phyloP scores from a whole-genome alignment of 495 filamentous ascomycete genomes.

The Alectoria sarmentosa region DNA sequence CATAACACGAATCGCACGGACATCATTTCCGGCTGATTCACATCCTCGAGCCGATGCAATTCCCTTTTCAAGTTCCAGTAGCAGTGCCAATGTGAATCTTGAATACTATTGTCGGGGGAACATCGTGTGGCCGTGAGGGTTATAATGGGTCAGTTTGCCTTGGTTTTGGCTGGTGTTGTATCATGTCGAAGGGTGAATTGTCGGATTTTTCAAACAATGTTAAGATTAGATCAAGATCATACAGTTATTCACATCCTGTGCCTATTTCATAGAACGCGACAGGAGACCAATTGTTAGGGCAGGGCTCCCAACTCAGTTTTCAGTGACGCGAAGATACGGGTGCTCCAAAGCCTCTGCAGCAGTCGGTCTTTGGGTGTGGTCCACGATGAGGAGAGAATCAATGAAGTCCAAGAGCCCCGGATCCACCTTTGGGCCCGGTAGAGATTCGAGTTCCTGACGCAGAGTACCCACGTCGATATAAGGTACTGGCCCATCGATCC shows the following conservation, averaged over 20 bases:
- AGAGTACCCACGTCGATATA: slow-evolving; percentile 23
- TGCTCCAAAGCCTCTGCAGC: slow-evolving; percentile 27
- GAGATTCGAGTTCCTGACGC: slow-evolving; percentile 26
- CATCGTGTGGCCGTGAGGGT: slow-evolving; percentile 6
- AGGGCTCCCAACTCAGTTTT: neutral
- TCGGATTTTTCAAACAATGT: neutral
- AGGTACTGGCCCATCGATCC: slow-evolving; percentile 17
- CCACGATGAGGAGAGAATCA: slow-evolving; percentile 25
- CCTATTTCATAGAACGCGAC: neutral
- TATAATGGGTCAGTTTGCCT: slow-evolving; percentile 8
- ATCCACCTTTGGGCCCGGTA: slow-evolving; percentile 20
- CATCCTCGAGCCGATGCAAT: slow-evolving; percentile 4
- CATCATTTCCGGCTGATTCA: neutral
- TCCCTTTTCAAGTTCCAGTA: slow-evolving; percentile 4
- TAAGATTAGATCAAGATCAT: slow-evolving; percentile 5
- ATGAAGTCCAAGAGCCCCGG: slow-evolving; percentile 22
- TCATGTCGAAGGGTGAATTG: neutral
- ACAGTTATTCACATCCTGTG: slow-evolving; percentile 4
- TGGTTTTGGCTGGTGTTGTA: slow-evolving; percentile 1
- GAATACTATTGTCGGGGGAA: neutral
- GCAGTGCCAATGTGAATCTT: neutral
- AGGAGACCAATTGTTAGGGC: slow-evolving; percentile 12
- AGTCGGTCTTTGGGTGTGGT: slow-evolving; percentile 26
- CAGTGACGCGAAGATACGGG: slow-evolving; percentile 19
- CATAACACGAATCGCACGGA: slow-evolving; percentile 6